Evolutionary conservation across 1,284 basidiomycete species (phyloP).

Genomic region (Porodaedalea pini): DNA sequence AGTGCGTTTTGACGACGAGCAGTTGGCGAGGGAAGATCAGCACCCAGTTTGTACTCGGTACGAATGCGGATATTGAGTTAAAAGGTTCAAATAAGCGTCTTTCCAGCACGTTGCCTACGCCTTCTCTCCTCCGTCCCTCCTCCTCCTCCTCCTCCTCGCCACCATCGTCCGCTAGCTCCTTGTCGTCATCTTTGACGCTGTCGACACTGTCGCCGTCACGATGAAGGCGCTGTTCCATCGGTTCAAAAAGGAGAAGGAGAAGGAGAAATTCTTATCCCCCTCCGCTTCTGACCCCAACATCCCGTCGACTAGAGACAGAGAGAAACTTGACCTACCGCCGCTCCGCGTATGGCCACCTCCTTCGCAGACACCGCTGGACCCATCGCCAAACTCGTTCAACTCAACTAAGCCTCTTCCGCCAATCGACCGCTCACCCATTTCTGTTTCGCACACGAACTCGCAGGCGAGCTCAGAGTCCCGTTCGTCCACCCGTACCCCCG

Average conservation of each 20-base stretch:
- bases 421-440: conserved; percentile 43
- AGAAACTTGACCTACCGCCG: conserved; percentile 62
- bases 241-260: conserved; percentile 63
- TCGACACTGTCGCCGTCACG: conserved; percentile 2
- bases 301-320: conserved; percentile 38
- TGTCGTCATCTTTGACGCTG: conserved; percentile 13
- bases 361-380: conserved; percentile 37
- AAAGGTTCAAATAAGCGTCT: not conserved
- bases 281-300: conserved; percentile 26
- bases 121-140: not conserved
- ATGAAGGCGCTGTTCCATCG: conserved; percentile 81
- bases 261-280: conserved; percentile 43
- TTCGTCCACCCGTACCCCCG: conserved; percentile 24
- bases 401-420: conserved; percentile 64
- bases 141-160: conserved; percentile 18
- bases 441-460: conserved; percentile 33
- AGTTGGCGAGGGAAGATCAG: not conserved
- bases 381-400: conserved; percentile 45
- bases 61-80: too few relatives aligned
- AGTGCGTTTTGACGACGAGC: not conserved
- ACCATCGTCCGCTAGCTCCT: not conserved
- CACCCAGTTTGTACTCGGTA: too few relatives aligned
- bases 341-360: conserved; percentile 59
- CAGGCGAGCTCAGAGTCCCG: conserved; percentile 27
- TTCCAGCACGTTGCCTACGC: conserved; percentile 1